These are phyloP conservation scores for Sarocladium brachiariae DNA, from an alignment of 2,329 filamentous ascomycete species.

Conservation along the genomic window DNA sequence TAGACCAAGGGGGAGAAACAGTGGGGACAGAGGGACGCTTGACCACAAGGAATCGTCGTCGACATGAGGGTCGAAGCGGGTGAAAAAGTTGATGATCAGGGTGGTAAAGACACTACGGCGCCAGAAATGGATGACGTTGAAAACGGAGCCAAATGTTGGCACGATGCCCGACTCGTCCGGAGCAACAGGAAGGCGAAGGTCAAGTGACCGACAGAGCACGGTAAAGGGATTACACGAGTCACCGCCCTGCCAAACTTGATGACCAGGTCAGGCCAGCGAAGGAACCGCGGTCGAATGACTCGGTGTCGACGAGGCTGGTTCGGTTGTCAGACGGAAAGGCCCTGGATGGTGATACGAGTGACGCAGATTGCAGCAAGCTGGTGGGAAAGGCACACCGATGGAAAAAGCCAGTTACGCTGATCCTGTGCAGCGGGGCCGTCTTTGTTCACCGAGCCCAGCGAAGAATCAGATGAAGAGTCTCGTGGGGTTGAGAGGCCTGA, in stretches of 20 bases:
- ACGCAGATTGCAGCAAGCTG: constrained; percentile 11
- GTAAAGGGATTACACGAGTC: neutral
- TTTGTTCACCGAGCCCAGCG: neutral
- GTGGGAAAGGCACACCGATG: neutral
- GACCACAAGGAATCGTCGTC: neutral
- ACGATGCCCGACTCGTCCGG: neutral
- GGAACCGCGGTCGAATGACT: neutral
- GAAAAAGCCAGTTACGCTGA: neutral
- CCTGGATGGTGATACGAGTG: neutral
- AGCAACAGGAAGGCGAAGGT: neutral
- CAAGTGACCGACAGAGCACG: neutral
- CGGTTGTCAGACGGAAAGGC: constrained; percentile 2
- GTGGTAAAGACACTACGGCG: neutral
- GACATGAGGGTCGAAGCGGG: neutral
- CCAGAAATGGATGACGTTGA: neutral
- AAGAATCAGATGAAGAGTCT: neutral
- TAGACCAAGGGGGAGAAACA: neutral
- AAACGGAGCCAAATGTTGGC: neutral
- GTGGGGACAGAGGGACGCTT: neutral
- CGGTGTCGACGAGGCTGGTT: neutral
- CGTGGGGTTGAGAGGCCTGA: neutral
- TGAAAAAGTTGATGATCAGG: neutral
- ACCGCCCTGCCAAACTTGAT: neutral
- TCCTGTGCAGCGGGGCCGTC: neutral
- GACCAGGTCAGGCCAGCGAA: neutral